Evolutionary conservation across 176 grass and related monocot genomes (phyloP).

Genomic region (Tuctoria greenei): DNA sequence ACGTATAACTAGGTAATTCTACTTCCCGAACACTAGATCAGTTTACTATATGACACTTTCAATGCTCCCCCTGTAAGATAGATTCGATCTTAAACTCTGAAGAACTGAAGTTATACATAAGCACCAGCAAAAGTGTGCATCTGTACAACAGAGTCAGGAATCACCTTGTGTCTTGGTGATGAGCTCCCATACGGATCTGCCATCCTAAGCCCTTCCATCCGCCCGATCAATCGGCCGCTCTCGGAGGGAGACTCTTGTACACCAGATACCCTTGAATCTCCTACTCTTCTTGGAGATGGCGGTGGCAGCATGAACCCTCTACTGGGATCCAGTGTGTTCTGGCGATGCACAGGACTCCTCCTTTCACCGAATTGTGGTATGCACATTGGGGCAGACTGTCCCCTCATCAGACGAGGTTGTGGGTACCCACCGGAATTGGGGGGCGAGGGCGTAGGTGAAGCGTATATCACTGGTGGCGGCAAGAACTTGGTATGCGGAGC

Average conservation of each 20-base stretch:
- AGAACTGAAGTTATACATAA: neutral
- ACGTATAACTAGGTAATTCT: neutral
- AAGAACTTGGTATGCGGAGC: slow-evolving; percentile 53
- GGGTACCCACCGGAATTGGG: slow-evolving; percentile 57
- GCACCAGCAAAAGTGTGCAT: neutral
- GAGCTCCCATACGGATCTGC: slow-evolving; percentile 56
- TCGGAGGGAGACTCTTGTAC: slow-evolving; percentile 61
- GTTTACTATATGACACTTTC: neutral
- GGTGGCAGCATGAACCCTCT: slow-evolving; percentile 65
- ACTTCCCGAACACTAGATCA: neutral
- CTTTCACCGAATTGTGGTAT: slow-evolving; percentile 49
- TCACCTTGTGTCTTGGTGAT: slow-evolving; percentile 67
- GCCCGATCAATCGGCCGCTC: slow-evolving; percentile 51
- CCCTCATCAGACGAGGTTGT: slow-evolving; percentile 42
- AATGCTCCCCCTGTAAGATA: neutral
- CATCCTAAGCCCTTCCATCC: neutral
- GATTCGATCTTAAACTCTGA: neutral
- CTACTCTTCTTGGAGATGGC: slow-evolving; percentile 55
- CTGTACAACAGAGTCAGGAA: slow-evolving; percentile 18
- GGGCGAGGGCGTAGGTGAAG: slow-evolving; percentile 76
- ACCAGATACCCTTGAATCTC: slow-evolving; percentile 32
- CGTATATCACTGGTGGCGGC: slow-evolving; percentile 45
- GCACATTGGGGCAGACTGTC: slow-evolving; percentile 55
- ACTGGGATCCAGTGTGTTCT: slow-evolving; percentile 51
- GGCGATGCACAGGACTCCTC: slow-evolving; percentile 52